Conservation (phyloP, 441 rosid species). For the Pelargonium fulgidum region DNA sequence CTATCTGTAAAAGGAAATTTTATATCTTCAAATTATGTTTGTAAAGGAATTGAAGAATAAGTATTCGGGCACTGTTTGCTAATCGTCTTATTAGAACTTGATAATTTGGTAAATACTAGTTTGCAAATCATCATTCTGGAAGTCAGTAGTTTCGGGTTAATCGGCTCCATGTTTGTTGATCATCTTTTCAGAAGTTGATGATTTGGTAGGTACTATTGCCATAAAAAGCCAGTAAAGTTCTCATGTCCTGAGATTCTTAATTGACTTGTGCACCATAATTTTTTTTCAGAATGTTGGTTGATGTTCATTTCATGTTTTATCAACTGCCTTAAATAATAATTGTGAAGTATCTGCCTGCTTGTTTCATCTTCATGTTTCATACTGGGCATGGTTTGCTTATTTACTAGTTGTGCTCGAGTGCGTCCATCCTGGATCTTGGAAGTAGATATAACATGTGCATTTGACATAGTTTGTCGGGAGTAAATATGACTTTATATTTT, state of each 20-base stretch:
- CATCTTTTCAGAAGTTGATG: not conserved
- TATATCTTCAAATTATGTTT: not conserved
- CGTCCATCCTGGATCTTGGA: not conserved
- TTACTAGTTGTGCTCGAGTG: not conserved
- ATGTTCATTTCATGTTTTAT: not conserved
- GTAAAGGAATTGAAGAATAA: not conserved
- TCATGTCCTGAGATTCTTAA: not conserved
- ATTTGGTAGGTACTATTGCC: not conserved
- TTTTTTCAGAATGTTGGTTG: too few relatives aligned
- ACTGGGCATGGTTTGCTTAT: too few relatives aligned
- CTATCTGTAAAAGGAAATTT: constrained; percentile 2
- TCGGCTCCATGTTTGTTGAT: not conserved
- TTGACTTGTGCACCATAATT: not conserved
- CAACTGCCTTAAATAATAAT: not conserved
- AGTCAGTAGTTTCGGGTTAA: not conserved
- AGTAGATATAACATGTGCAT: constrained; percentile 1
- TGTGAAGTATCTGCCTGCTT: not conserved
- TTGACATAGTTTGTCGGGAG: not conserved
- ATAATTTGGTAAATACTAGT: not conserved
- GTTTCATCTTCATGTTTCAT: not conserved
- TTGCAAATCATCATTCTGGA: not conserved
- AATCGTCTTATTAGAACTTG: not conserved
- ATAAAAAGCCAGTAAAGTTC: not conserved
- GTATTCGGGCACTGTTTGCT: not conserved
- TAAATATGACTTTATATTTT: not conserved